Conservation (phyloP, 2,329 filamentous ascomycete species). For the Sporothrix phasma region DNA sequence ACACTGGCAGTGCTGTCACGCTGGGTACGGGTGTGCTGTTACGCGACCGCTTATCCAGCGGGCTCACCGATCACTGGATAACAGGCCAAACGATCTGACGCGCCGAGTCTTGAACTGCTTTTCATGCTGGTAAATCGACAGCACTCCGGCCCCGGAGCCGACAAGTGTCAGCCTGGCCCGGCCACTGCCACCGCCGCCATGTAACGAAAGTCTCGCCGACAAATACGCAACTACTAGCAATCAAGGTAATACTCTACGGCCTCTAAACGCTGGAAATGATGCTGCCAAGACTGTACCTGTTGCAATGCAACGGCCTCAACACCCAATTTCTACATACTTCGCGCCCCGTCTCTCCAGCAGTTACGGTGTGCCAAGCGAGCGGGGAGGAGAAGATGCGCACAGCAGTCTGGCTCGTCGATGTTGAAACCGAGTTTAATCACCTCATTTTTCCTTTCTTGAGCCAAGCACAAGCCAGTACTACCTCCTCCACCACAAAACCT, state of each 20-base stretch:
- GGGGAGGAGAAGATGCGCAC: neutral
- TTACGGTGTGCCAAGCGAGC: neutral
- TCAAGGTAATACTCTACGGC: neutral
- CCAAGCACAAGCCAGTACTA: neutral
- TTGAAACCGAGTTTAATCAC: neutral
- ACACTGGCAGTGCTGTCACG: conserved; percentile 37
- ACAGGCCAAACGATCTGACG: neutral
- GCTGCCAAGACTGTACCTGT: neutral
- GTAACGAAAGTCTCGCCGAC: neutral
- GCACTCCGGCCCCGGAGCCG: neutral
- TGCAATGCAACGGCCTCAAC: neutral
- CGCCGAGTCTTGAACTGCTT: neutral
- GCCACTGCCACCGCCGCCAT: neutral
- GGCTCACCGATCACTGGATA: neutral
- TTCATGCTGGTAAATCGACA: neutral
- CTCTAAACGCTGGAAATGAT: neutral
- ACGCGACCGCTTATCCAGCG: conserved; percentile 31
- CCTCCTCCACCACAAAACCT: neutral
- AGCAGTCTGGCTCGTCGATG: neutral
- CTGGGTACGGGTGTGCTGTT: conserved; percentile 41
- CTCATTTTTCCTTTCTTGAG: neutral
- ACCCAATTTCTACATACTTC: neutral
- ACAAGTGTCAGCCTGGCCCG: neutral
- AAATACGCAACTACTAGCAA: neutral
- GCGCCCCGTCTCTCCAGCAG: neutral